Evolutionary conservation across 176 grass and related monocot species (phyloP).

Genomic region (Triticum dicoccoides): DNA sequence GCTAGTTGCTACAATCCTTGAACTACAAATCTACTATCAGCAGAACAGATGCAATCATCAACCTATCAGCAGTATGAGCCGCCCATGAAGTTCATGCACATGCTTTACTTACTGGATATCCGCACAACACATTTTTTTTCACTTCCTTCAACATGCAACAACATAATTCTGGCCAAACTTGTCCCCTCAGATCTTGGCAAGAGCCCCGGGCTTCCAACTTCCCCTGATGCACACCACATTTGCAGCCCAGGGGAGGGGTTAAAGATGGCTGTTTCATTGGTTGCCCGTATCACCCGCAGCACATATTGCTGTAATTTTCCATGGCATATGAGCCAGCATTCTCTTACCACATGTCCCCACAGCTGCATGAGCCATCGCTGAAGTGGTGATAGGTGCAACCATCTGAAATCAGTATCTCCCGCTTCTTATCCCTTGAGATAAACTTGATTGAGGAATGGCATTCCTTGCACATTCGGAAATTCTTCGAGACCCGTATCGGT

Average conservation of each 20-base stretch:
- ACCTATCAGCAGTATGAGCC: background rate
- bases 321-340: slow-evolving; percentile 6
- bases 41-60: background rate
- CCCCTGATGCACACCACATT: slow-evolving; percentile 4
- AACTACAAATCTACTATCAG: background rate
- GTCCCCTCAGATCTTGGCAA: background rate
- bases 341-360: slow-evolving; percentile 51
- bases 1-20: no score
- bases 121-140: background rate
- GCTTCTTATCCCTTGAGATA: slow-evolving; percentile 38
- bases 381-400: slow-evolving; percentile 62
- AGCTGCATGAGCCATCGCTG: slow-evolving; percentile 48
- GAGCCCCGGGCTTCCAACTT: background rate
- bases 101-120: background rate
- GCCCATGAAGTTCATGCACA: background rate
- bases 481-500: slow-evolving; percentile 57
- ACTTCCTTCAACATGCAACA: background rate
- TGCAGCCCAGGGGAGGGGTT: slow-evolving; percentile 21
- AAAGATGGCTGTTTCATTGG: background rate
- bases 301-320: background rate
- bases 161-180: background rate
- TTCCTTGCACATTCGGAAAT: slow-evolving; percentile 65
- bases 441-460: slow-evolving; percentile 65
- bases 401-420: slow-evolving; percentile 56
- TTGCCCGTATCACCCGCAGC: background rate